Evolutionary conservation across 2,329 filamentous ascomycete genomes (phyloP), one percentile per base, ranked within the genome.

Genomic region (Fusarium siculi): DNA sequence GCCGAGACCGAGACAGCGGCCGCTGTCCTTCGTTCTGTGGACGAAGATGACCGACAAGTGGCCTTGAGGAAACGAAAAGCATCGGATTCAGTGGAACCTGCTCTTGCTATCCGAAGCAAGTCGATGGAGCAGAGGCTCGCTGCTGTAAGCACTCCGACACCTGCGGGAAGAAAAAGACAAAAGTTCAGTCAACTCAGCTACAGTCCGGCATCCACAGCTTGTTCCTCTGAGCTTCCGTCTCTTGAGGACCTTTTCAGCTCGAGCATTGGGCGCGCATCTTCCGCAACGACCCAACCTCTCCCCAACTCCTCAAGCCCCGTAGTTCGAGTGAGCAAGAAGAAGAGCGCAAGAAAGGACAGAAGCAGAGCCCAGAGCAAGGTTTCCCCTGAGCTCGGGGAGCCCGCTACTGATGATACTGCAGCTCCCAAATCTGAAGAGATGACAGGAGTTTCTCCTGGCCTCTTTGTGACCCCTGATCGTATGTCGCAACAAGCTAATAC

Each of bases 321-420:
- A 28, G 0, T 14, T 18, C 9, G 34, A 18, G 9, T 0, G 0
- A 4, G 3, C 5, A 12, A 7, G 5, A 21, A 12, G 18, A 39
- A 16, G 4, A 53, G 0, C 2, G 34, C 9, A 0, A 4, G 5
- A 14, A 39, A 5, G 14, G 23, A 21, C 2, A 39, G 23, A 12
- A 25, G 23, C 2, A 39, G 44, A 14, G 14, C 25, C 14, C 2
- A 28, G 28, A n/a, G 10, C 0, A 32, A 3, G 12, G 32, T 1
- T 8, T 21, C 18, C 0, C 1, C n/a, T 0, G 15, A 15, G 4
- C 18, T 19, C 12, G 9, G 9, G 4, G 34, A 18, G 9, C 14
- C 15, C 8, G 10, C 19, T 11, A 16, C 14, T 1, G 15, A 9
- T 5, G 3, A 16, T 16, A 1, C 7, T 0, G 14, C 8, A 4